A percentile compares a stretch with the other conserved stretches of the same genome.
Conservation (phyloP, 176 grass and related monocot species). For the Oryza coarctata region DNA sequence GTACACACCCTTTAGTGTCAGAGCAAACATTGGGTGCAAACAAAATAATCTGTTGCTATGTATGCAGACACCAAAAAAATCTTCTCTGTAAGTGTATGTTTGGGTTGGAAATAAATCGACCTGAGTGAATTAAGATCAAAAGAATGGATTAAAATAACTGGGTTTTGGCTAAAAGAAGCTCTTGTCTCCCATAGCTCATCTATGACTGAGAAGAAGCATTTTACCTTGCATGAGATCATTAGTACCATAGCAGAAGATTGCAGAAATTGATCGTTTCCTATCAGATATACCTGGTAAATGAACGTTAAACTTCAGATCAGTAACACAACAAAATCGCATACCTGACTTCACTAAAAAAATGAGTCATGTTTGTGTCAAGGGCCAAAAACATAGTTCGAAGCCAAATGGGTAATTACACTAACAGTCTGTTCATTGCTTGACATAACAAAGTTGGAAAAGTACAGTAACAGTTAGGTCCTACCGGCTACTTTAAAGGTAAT, state of each 20-base stretch:
- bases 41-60: neutral
- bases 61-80: neutral
- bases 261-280: conserved; percentile 51
- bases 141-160: neutral
- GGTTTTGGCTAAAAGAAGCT: neutral
- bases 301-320: conserved; percentile 35
- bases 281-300: conserved; percentile 61
- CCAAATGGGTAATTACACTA: neutral
- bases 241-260: conserved; percentile 72
- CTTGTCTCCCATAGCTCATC: conserved; percentile 23
- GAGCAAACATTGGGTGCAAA: neutral
- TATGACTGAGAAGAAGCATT: conserved; percentile 14
- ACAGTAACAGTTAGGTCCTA: neutral
- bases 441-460: conserved; percentile 25
- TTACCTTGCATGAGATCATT: conserved; percentile 90
- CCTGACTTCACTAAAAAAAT: conserved; percentile 7
- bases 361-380: neutral
- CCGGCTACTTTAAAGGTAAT: neutral
- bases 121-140: neutral
- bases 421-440: neutral
- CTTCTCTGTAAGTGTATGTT: neutral
- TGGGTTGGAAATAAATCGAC: conserved; percentile 20
- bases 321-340: conserved; percentile 6
- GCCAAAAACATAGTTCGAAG: neutral
- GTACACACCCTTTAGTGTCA: neutral